Percentiles rank a stretch among this genome's conserved stretches.
Evolutionary conservation across 208 protist genomes (phyloP).

Genomic region (Acanthamoeba triangularis): DNA sequence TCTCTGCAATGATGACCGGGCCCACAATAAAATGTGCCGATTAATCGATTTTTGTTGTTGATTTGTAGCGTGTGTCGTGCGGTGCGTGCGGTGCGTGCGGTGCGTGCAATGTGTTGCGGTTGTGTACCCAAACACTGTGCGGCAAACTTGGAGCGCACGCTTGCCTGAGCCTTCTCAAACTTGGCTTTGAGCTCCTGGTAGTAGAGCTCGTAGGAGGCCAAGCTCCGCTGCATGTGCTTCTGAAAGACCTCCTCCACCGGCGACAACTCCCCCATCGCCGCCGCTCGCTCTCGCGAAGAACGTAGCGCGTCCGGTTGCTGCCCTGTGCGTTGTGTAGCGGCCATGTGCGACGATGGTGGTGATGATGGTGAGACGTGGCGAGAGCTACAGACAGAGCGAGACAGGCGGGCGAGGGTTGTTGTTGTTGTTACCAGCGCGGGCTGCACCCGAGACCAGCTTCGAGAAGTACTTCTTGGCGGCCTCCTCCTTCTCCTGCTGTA

Average conservation of each 20-base stretch:
- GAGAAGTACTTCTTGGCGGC: slow-evolving; percentile 75
- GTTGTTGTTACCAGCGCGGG: not conserved
- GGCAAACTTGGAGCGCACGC: not conserved
- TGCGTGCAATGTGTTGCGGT: too few relatives aligned
- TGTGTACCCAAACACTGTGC: not conserved
- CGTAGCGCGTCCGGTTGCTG: not conserved
- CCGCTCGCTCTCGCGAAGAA: not conserved
- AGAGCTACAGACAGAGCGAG: not conserved
- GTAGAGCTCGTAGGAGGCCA: slow-evolving; percentile 69
- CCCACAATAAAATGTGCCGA: too few relatives aligned
- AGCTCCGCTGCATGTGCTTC: slow-evolving; percentile 67
- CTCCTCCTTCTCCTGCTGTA: slow-evolving; percentile 73
- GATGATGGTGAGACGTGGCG: not conserved
- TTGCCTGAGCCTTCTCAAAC: slow-evolving; percentile 14
- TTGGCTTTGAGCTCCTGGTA: slow-evolving; percentile 69
- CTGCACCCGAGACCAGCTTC: not conserved
- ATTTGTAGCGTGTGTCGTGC: not conserved
- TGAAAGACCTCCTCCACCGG: slow-evolving; percentile 76
- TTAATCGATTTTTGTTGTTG: too few relatives aligned
- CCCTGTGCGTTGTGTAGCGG: too few relatives aligned
- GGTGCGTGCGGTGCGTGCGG: not conserved
- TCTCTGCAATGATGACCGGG: too few relatives aligned
- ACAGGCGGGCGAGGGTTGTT: too few relatives aligned
- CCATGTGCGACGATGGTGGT: too few relatives aligned
- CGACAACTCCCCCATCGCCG: slow-evolving; percentile 49